Conservation (phyloP, 768 basidiomycete genomes). For the Clavulina sp. region DNA sequence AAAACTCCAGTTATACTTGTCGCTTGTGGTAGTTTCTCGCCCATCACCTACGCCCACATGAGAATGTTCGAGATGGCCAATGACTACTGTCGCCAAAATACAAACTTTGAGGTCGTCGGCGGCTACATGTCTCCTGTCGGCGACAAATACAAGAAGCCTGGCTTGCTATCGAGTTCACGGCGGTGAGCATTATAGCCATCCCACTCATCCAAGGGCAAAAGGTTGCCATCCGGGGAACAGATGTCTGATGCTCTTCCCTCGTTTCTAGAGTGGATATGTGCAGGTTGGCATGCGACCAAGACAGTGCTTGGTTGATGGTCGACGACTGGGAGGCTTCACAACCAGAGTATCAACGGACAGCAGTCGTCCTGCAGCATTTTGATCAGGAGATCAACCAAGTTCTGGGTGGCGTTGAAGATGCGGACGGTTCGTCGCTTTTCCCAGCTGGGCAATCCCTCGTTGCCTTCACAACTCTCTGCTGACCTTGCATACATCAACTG, state of each 20-base stretch:
- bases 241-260: background rate
- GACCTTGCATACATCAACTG: too few relatives aligned
- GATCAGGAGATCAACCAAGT: conserved; percentile 84
- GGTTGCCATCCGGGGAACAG: background rate
- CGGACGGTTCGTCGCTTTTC: conserved; percentile 29
- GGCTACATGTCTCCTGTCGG: conserved; percentile 94
- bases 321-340: conserved; percentile 97
- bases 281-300: conserved; percentile 75
- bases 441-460: background rate
- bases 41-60: conserved; percentile 91
- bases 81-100: conserved; percentile 86
- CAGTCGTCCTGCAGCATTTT: conserved; percentile 93
- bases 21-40: conserved; percentile 95
- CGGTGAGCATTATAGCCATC: conserved; percentile 43
- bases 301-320: conserved; percentile 89
- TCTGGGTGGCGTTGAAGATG: conserved; percentile 53
- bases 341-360: conserved; percentile 77
- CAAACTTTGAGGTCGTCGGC: conserved; percentile 82
- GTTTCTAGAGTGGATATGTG: conserved; percentile 62
- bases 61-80: conserved; percentile 99
- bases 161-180: conserved; percentile 71
- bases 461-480: too few relatives aligned
- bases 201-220: background rate
- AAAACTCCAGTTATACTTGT: conserved; percentile 78
- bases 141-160: conserved; percentile 93